Conservation (phyloP, 2,329 filamentous ascomycete genomes). For the Lachnellula hyalina region DNA sequence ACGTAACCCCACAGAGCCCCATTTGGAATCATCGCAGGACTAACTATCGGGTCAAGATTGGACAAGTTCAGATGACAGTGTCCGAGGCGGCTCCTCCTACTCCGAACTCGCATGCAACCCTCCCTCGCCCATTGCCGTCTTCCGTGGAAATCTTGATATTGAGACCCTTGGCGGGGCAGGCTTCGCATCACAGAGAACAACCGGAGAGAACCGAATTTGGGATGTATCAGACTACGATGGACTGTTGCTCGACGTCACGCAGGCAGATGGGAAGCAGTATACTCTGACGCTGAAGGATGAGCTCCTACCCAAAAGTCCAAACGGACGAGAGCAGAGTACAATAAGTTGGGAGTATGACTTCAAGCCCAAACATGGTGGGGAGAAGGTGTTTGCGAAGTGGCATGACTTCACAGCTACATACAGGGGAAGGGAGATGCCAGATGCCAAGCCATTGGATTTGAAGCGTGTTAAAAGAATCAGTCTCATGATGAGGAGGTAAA, state of each 20-base stretch:
- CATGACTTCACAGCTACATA: slow-evolving; percentile 65
- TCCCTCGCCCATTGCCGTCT: slow-evolving; percentile 39
- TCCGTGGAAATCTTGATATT: slow-evolving; percentile 68
- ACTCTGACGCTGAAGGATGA: slow-evolving; percentile 72
- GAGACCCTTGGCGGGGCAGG: slow-evolving; percentile 72
- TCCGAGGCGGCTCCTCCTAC: slow-evolving; percentile 66
- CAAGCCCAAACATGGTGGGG: slow-evolving; percentile 29
- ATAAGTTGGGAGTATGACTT: slow-evolving; percentile 74
- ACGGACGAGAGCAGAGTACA: slow-evolving; percentile 66
- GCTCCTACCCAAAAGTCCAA: slow-evolving; percentile 49
- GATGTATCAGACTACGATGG: slow-evolving; percentile 61
- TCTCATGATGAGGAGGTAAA: slow-evolving; percentile 77
- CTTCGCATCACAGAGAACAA: slow-evolving; percentile 73
- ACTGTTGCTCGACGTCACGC: slow-evolving; percentile 47
- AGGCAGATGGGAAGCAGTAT: slow-evolving; percentile 61
- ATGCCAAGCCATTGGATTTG: slow-evolving; percentile 54
- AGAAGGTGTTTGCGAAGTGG: slow-evolving; percentile 56
- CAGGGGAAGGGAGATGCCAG: slow-evolving; percentile 58
- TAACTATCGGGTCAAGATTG: slow-evolving; percentile 41
- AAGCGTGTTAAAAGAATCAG: slow-evolving; percentile 60
- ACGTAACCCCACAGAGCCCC: neutral
- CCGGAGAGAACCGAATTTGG: slow-evolving; percentile 50
- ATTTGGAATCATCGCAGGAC: neutral
- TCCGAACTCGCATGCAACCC: slow-evolving; percentile 41
- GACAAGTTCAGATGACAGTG: slow-evolving; percentile 67